Evolutionary conservation across 148 eudicot species (phyloP).

Genomic region (Amaranthus palmeri): DNA sequence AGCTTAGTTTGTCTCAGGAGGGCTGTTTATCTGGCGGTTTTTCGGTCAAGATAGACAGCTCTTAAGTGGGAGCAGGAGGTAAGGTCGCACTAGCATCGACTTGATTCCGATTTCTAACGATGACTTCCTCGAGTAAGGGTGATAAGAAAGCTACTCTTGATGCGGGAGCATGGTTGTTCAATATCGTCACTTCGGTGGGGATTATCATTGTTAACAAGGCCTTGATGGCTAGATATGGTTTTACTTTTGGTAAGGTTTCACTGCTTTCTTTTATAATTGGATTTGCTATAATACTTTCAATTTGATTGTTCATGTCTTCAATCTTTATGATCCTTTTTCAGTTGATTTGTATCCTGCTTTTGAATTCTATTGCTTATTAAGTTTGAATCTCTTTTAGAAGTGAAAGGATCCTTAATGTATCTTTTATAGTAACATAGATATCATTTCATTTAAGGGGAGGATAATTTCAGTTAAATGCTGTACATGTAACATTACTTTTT

Average conservation of each 20-base stretch:
- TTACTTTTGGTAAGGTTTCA: constrained; percentile 25
- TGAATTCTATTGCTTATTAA: too few relatives aligned
- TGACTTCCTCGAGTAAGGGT: constrained; percentile 21
- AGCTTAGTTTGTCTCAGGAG: not conserved
- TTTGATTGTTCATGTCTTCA: not conserved
- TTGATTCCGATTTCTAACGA: not conserved
- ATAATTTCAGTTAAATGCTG: not conserved
- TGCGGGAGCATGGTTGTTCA: constrained; percentile 27
- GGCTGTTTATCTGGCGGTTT: constrained; percentile 4
- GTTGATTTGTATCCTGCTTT: not conserved
- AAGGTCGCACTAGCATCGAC: not conserved
- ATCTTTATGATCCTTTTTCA: not conserved
- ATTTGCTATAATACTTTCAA: not conserved
- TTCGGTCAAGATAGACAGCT: constrained; percentile 11
- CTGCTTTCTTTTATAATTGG: not conserved
- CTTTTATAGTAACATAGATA: too few relatives aligned
- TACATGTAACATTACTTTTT: not conserved
- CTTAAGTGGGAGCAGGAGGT: not conserved
- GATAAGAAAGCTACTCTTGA: constrained; percentile 23
- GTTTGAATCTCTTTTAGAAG: too few relatives aligned
- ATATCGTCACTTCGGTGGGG: constrained; percentile 28
- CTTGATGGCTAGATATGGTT: constrained; percentile 26
- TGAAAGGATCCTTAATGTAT: not conserved
- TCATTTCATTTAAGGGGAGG: not conserved
- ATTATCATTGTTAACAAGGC: constrained; percentile 31